Percentiles rank a stretch among this genome's conserved stretches.
phyloP scores from a whole-genome alignment of 257 asterid species.

The Vinca minor region DNA sequence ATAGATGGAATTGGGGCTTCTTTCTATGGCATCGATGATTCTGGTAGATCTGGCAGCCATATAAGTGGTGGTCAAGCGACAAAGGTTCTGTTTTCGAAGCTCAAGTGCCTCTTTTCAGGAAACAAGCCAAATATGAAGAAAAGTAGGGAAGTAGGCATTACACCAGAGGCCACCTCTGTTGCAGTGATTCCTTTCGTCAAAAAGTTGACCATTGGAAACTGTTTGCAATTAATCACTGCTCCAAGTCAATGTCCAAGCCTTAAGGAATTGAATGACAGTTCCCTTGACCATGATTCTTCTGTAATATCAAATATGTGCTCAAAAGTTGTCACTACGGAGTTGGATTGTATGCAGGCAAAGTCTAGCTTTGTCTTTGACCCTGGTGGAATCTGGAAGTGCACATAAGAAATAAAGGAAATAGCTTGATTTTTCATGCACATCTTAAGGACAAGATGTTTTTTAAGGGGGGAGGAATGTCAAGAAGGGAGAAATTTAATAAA shows the following conservation, averaged over 20 bases:
- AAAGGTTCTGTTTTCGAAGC: slow-evolving; percentile 15
- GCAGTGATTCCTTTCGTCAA: slow-evolving; percentile 19
- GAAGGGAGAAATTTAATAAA: no score
- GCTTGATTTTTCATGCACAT: no score
- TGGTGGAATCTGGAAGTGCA: no score
- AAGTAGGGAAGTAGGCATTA: slow-evolving; percentile 15
- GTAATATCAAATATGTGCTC: slow-evolving; percentile 11
- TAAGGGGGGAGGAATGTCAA: no score
- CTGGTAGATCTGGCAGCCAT: not conserved
- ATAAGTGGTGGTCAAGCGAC: not conserved
- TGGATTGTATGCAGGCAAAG: no score
- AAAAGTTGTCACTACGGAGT: slow-evolving; percentile 11
- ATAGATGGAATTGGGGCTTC: slow-evolving; percentile 11
- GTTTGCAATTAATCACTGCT: slow-evolving; percentile 11
- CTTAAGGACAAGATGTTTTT: no score
- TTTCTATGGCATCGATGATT: slow-evolving; percentile 13
- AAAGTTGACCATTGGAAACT: not conserved
- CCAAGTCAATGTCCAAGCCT: slow-evolving; percentile 29
- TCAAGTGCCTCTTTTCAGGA: not conserved
- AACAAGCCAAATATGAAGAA: slow-evolving; percentile 17
- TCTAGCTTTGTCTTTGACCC: no score
- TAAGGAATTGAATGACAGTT: not conserved
- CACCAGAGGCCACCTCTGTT: not conserved
- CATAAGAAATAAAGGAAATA: no score
- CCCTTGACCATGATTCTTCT: not conserved